Evolutionary conservation across 306 rosid species (phyloP).

Genomic region (Vicia faba): DNA sequence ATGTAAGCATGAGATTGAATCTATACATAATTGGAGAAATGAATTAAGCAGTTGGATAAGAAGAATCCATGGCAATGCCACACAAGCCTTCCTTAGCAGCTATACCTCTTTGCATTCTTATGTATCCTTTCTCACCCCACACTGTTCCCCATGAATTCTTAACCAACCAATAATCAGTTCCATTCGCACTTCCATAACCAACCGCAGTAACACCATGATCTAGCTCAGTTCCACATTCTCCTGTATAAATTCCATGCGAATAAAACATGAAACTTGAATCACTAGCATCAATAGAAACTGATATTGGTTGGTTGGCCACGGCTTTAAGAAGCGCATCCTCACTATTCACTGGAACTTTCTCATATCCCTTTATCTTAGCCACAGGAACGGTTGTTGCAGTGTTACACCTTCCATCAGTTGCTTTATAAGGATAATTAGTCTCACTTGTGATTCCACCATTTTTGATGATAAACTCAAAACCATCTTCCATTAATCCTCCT

Average conservation of each 20-base stretch:
- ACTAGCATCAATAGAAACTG: conserved; percentile 39
- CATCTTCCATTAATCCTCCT: conserved; percentile 33
- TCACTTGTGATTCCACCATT: conserved; percentile 40
- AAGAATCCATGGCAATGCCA: conserved; percentile 40
- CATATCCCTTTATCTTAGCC: conserved; percentile 39
- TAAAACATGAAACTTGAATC: conserved; percentile 22
- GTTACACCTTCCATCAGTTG: conserved; percentile 26
- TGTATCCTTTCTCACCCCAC: conserved; percentile 45
- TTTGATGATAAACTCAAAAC: conserved; percentile 32
- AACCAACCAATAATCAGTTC: conserved; percentile 39
- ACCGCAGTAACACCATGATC: conserved; percentile 41
- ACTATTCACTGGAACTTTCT: conserved; percentile 27
- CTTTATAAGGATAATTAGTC: conserved; percentile 38
- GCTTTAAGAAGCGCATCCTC: conserved; percentile 33
- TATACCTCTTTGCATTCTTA: conserved; percentile 33
- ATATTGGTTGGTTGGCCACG: conserved; percentile 42
- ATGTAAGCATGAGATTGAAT: no score
- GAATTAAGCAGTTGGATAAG: conserved; percentile 28
- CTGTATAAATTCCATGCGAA: conserved; percentile 17
- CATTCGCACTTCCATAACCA: conserved; percentile 39
- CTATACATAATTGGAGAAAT: background rate
- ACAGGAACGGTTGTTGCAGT: background rate
- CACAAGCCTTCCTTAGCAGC: conserved; percentile 36
- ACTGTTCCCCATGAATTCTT: conserved; percentile 42
- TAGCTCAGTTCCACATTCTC: conserved; percentile 38